Base-by-base conservation (phyloP, 2,329 filamentous ascomycete genomes). In the Zymoseptoria passerinii region DNA sequence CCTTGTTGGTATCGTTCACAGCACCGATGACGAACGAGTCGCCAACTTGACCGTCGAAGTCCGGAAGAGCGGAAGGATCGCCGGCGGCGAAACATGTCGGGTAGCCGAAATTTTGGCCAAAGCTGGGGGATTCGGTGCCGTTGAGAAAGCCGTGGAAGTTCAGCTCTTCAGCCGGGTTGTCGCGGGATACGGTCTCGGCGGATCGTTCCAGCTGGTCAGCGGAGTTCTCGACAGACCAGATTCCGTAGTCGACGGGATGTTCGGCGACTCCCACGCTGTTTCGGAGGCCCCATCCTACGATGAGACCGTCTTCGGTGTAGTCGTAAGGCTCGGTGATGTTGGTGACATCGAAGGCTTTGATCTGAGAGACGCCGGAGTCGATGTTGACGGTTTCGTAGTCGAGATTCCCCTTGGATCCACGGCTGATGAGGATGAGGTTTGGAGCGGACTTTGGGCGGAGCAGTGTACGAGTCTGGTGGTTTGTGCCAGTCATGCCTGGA, bases 151-250 rank as follows among this genome's bases (percentile, higher is more conserved):
- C 87, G 60, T 87, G 83, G 70, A 83, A 89, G 71, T 90, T 90
- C 70, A 91, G 72, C 71, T 90, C 86, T 68, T 90, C 88, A 16
- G 80, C 87, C 0, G 87, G 87, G 66, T 90, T 90, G 65, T 87
- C 78, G 60, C 62, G 72, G 23, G 86, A 78, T 9, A 73, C 72
- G 10, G 64, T 60, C 18, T 58, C 51, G 13, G 63, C 66, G 23
- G 60, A 27, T 16, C 67, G 61, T 13, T 54, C 64, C n/a, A 89
- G 76, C 35, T 87, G 71, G 70, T 90, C 87, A 7, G 83, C 83
- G 1, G 82, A 86, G 71, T 90, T 90, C 72, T 90, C 88, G 7
- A 90, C 85, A 19, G 73, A 74, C 66, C 75, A 82, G 35, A 82
- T 77, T 57, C 74, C 77, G 29, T 79, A 79, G 28, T 71, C 76